Evolutionary conservation across 2,329 filamentous ascomycete genomes (phyloP).

Genomic region (Sporothrix mexicana): DNA sequence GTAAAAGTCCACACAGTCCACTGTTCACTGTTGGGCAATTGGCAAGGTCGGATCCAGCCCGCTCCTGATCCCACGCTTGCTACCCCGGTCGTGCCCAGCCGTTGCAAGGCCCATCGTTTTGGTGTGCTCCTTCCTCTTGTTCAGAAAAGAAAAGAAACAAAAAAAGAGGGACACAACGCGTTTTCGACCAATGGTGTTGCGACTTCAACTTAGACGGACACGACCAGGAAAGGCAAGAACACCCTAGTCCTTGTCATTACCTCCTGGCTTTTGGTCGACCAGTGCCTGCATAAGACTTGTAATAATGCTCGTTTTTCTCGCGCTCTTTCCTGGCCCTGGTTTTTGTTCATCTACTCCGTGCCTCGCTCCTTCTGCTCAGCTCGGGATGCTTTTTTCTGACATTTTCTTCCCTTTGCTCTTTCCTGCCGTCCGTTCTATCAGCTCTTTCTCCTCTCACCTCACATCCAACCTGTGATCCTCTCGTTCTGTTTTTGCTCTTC

Average conservation of each 20-base stretch:
- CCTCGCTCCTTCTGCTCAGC: constrained; percentile 27
- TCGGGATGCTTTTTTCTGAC: background rate
- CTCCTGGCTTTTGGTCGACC: background rate
- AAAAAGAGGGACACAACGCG: constrained; percentile 29
- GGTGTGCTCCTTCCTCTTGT: background rate
- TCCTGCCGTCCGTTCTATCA: constrained; percentile 3
- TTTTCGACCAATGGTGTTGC: constrained; percentile 25
- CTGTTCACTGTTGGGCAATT: background rate
- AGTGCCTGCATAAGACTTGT: constrained; percentile 11
- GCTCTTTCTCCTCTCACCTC: background rate
- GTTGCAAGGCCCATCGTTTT: background rate
- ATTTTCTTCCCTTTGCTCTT: constrained; percentile 1
- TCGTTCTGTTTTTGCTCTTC: constrained; percentile 3
- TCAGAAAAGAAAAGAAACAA: constrained; percentile 7
- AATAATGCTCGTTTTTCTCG: background rate
- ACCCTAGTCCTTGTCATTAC: constrained; percentile 10
- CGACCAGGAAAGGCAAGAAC: constrained; percentile 18
- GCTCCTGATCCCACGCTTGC: constrained; percentile 8
- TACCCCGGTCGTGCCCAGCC: constrained; percentile 19
- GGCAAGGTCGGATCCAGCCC: constrained; percentile 1
- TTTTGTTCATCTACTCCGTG: constrained; percentile 23
- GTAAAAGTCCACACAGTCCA: background rate
- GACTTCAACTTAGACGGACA: constrained; percentile 29
- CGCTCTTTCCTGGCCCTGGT: constrained; percentile 12
- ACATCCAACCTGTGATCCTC: constrained; percentile 23